phyloP scores from a whole-genome alignment of 306 rosid genomes.

The Casuarina equisetifolia region DNA sequence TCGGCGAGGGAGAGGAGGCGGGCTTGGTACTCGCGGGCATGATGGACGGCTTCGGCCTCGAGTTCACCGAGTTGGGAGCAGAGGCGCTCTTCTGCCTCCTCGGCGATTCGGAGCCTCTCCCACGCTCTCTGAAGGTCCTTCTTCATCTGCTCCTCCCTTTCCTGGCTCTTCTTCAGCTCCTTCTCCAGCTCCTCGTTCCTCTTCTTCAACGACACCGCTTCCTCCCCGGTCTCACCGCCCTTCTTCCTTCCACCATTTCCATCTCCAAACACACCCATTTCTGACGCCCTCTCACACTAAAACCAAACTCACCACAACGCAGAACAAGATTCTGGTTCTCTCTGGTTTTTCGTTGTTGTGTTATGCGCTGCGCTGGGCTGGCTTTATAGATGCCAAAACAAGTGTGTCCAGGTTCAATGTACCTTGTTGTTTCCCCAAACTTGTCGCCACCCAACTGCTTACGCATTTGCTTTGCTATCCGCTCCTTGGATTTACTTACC shows the following conservation, averaged over 20 bases:
- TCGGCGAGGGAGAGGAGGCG: slow-evolving; percentile 55
- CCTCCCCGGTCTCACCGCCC: not conserved
- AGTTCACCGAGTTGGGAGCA: slow-evolving; percentile 90
- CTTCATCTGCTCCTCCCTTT: slow-evolving; percentile 70
- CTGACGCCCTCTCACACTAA: not conserved
- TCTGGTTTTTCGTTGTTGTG: not conserved
- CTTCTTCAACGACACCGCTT: slow-evolving; percentile 38
- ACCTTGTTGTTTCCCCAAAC: not conserved
- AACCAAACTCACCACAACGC: not conserved
- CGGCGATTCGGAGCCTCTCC: slow-evolving; percentile 74
- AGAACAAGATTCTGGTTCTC: no score
- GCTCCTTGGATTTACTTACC: not conserved
- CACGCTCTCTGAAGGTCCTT: slow-evolving; percentile 45
- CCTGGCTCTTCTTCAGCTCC: slow-evolving; percentile 61
- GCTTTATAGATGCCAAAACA: not conserved
- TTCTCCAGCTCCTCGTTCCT: slow-evolving; percentile 76
- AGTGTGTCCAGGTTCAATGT: slow-evolving; percentile 28
- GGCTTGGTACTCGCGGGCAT: slow-evolving; percentile 68
- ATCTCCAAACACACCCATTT: not conserved
- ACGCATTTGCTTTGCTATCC: not conserved
- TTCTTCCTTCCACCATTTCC: not conserved
- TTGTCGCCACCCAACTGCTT: not conserved
- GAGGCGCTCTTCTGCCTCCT: slow-evolving; percentile 92
- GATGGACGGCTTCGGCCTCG: slow-evolving; percentile 70
- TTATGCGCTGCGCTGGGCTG: not conserved